Evolutionary conservation across 2,329 filamentous ascomycete genomes (phyloP), one percentile per base, ranked within the genome.

Genomic region (Ceratocystis cubensis): DNA sequence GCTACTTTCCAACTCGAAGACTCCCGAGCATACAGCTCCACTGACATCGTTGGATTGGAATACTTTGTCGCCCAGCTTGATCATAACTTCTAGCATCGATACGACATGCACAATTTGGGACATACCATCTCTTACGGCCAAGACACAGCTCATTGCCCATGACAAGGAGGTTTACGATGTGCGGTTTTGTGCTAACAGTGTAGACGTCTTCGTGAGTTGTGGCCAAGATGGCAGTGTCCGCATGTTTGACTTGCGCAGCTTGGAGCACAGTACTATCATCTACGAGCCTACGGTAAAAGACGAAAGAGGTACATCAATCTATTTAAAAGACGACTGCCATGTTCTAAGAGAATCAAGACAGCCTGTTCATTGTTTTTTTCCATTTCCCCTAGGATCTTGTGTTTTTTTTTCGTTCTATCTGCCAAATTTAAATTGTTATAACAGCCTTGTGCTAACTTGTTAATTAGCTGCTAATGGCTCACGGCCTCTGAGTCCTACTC

Each of bases 31-130:
- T 74, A 99, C 94, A 4, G 94, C 94, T 15, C 94, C 94, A 22
- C 84, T 99, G 67, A 99, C 94, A 1, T 96, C 92, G 17, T 81
- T 99, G 61, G 94, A 99, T 75, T 99, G 94, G 94, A 99, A 99
- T 73, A 96, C 90, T 1, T 88, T 99, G 64, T 96, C 91, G 28
- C 94, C 94, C 0, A 96, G 93, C 75, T 80, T 99, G 65, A 99
- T 99, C 73, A 99, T 99, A 73, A 99, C 94, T 0, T 96, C 92
- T 2, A 97, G 92, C 75, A 99, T 99, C 73, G 94, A 99, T 74
- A 99, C 94, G 1, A 99, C 94, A 5, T 99, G 94, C 77, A 99
- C 94, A 3, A 99, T 99, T 70, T 99, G 94, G 94, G 94, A 99
- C 75, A 99, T 99, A 66, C 94, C 94, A 2, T 96, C 94, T 0